Base-by-base conservation (phyloP, 2,329 filamentous ascomycete species). In the Xylaria hypoxylon region DNA sequence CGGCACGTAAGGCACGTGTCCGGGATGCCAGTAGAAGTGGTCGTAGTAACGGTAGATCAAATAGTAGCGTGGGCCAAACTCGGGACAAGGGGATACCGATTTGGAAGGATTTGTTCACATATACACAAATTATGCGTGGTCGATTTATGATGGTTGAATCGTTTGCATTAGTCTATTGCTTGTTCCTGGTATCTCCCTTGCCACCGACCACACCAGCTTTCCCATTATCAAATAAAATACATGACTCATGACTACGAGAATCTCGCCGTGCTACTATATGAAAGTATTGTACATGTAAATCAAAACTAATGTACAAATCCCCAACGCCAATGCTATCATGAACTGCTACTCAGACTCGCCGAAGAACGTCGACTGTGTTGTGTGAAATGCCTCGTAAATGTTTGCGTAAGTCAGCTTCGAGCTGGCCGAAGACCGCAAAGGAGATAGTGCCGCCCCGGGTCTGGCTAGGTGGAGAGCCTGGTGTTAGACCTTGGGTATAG, bases 391-490 rank as follows among this genome's bases (percentile, higher is more conserved):
- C 57, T 19, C 66, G 65, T 55, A 72, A 48, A 40, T 69, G 59
- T n/a, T 66, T 68, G 33, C 69, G 65, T 19, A 72, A 24, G 24
- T 72, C 71, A 5, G 62, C 55, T 38, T 72, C 69, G 15, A 72
- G 57, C 40, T 71, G 71, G 15, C 58, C 58, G n/a, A 72, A 72
- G 17, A 71, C 71, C 2, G 69, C 62, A 35, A 55, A 55, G 15
- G 71, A 71, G 19, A 72, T 71, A 1, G 50, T 62, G 45, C 48
- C 64, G 59, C 53, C 62, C 5, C 51, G 53, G 53, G 42, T 33
- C n/a, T 59, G 56, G 10, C 47, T 47, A 15, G 61, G 33, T 5
- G 57, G 50, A 2, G 67, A 58, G 33, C 26, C 38, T 10, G 65
- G 60, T 35, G 52, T 42, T 7, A 64, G 53, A 3, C 50, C 62